phyloP scores from a whole-genome alignment of 2,329 filamentous ascomycete genomes.

The Xylaria hypoxylon region DNA sequence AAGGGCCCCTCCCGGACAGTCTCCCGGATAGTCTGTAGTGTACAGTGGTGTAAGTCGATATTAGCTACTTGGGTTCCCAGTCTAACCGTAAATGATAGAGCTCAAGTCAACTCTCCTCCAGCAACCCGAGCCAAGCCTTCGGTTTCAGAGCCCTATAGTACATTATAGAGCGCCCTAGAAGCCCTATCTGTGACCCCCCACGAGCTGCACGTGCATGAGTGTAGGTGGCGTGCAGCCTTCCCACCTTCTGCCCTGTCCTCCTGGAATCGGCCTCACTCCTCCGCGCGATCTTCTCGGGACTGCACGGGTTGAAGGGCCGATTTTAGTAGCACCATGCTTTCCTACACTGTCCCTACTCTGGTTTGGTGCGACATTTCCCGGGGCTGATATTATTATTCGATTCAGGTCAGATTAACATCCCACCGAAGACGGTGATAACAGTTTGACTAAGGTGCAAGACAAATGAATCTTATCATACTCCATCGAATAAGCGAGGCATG shows the following conservation, averaged over 20 bases:
- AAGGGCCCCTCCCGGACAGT: no score
- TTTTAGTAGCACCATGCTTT: slow-evolving; percentile 13
- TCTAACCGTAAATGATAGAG: slow-evolving; percentile 7
- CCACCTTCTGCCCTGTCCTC: slow-evolving; percentile 21
- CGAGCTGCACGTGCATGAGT: slow-evolving; percentile 14
- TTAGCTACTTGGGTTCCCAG: background rate
- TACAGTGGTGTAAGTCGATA: no score
- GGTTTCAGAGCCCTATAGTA: slow-evolving; percentile 4
- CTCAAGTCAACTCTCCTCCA: no score
- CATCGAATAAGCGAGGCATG: slow-evolving; percentile 10
- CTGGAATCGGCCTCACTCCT: slow-evolving; percentile 29
- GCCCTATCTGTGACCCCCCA: slow-evolving; percentile 18
- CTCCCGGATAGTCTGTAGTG: no score
- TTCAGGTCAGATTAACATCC: slow-evolving; percentile 36
- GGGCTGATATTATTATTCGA: slow-evolving; percentile 31
- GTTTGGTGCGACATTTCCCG: slow-evolving; percentile 12
- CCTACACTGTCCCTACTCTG: slow-evolving; percentile 17
- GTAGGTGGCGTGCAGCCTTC: slow-evolving; percentile 22
- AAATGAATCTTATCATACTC: slow-evolving; percentile 8
- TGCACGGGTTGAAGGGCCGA: slow-evolving; percentile 25
- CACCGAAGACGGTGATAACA: slow-evolving; percentile 36
- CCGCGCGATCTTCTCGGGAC: slow-evolving; percentile 17
- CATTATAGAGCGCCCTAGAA: no score
- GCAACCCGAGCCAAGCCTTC: background rate
- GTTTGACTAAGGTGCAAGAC: slow-evolving; percentile 8